phyloP scores from a whole-genome alignment of 2,329 filamentous ascomycete species.

The Penicillium sp. region DNA sequence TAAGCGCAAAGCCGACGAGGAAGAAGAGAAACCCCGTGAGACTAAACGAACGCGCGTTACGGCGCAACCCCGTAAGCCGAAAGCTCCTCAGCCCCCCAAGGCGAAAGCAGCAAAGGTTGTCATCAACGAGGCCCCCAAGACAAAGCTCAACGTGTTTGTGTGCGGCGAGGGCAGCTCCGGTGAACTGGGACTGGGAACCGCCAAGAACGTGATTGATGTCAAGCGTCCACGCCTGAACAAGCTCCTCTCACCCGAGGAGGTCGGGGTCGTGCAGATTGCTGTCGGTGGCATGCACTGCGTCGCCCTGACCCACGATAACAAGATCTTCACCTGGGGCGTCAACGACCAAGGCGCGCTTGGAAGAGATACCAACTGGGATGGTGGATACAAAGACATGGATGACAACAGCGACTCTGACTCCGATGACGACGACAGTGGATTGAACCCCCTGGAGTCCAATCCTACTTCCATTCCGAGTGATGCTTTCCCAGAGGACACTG shows the following conservation, averaged over 20 bases:
- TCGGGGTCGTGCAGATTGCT: constrained; percentile 72
- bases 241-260: constrained; percentile 56
- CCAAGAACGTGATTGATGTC: constrained; percentile 68
- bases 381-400: constrained; percentile 58
- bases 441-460: constrained; percentile 59
- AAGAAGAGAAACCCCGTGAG: constrained; percentile 30
- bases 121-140: constrained; percentile 64
- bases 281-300: constrained; percentile 81
- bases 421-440: constrained; percentile 55
- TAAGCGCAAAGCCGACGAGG: constrained; percentile 38
- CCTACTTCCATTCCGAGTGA: constrained; percentile 53
- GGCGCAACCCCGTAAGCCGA: constrained; percentile 28
- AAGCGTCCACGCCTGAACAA: constrained; percentile 72
- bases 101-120: constrained; percentile 38
- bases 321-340: constrained; percentile 83
- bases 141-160: constrained; percentile 69
- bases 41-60: constrained; percentile 36
- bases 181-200: constrained; percentile 75
- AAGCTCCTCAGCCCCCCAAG: constrained; percentile 27
- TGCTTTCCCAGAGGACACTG: constrained; percentile 54
- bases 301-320: constrained; percentile 76
- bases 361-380: constrained; percentile 69
- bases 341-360: constrained; percentile 83
- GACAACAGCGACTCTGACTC: constrained; percentile 46
- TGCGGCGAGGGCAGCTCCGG: constrained; percentile 80